phyloP scores from a whole-genome alignment of 805 yeast genomes.

The Candida adriatica region DNA sequence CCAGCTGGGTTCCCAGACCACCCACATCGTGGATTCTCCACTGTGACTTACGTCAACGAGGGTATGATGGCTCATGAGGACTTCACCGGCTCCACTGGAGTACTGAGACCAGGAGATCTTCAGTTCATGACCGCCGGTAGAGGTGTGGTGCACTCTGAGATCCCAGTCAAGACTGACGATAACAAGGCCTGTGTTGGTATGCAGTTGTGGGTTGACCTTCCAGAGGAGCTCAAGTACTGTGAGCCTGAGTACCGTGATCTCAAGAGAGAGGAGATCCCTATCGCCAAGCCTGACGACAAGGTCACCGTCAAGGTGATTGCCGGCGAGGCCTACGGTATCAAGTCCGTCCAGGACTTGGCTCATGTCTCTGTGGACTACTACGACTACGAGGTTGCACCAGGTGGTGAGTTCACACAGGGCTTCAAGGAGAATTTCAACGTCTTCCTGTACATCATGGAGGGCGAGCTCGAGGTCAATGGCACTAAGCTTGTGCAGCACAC shows the following conservation, averaged over 20 bases:
- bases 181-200: slow-evolving; percentile 54
- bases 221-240: slow-evolving; percentile 50
- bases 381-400: slow-evolving; percentile 57
- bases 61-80: slow-evolving; percentile 79
- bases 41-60: slow-evolving; percentile 59
- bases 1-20: slow-evolving; percentile 79
- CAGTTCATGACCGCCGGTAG: slow-evolving; percentile 94
- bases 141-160: slow-evolving; percentile 82
- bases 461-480: slow-evolving; percentile 44
- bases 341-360: slow-evolving; percentile 66
- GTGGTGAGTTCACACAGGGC: slow-evolving; percentile 54
- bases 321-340: slow-evolving; percentile 72
- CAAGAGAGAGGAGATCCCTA: slow-evolving; percentile 62
- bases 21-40: slow-evolving; percentile 79
- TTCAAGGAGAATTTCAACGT: slow-evolving; percentile 58
- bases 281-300: slow-evolving; percentile 56
- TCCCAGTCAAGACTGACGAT: slow-evolving; percentile 56
- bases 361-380: slow-evolving; percentile 77
- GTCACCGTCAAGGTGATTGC: slow-evolving; percentile 66
- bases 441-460: slow-evolving; percentile 62
- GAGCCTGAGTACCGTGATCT: slow-evolving; percentile 78
- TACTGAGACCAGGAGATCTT: slow-evolving; percentile 72
- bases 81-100: slow-evolving; percentile 78
- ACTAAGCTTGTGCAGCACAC: slow-evolving; percentile 37
- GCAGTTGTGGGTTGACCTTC: slow-evolving; percentile 87